A percentile compares a stretch with the other conserved stretches of the same genome.
These are phyloP conservation scores for Populus simonii DNA, from an alignment of 345 rosid species.

Conservation along the genomic window DNA sequence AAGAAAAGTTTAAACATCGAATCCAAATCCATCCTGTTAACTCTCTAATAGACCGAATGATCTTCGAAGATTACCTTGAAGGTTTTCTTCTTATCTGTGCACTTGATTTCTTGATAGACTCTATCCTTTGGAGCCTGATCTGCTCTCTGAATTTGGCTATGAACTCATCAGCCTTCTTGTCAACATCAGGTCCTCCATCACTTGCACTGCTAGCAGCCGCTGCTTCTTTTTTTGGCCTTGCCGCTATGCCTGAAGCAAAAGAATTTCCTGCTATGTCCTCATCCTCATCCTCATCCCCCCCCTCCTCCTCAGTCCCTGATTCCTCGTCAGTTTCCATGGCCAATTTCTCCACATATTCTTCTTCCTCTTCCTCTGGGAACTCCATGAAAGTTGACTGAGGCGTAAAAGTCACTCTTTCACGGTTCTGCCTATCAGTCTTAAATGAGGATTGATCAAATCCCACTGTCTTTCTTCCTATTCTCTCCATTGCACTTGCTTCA, in stretches of 20 bases:
- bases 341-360: slow-evolving; percentile 31
- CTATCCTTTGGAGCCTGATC: slow-evolving; percentile 93
- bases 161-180: slow-evolving; percentile 93
- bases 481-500: not conserved
- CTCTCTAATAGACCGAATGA: not conserved
- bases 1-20: not conserved
- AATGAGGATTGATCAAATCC: slow-evolving; percentile 26
- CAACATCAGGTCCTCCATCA: slow-evolving; percentile 75
- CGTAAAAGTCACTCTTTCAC: slow-evolving; percentile 8
- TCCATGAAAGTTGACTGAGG: slow-evolving; percentile 33
- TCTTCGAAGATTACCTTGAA: slow-evolving; percentile 3
- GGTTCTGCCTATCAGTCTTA: slow-evolving; percentile 21
- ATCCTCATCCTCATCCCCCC: slow-evolving; percentile 10
- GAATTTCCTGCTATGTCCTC: slow-evolving; percentile 17
- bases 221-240: slow-evolving; percentile 18
- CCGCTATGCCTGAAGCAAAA: not conserved
- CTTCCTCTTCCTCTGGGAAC: slow-evolving; percentile 23
- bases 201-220: slow-evolving; percentile 22
- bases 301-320: slow-evolving; percentile 31
- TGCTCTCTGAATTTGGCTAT: slow-evolving; percentile 99
- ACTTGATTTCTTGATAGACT: slow-evolving; percentile 54
- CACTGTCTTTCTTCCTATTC: slow-evolving; percentile 9
- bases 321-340: slow-evolving; percentile 33
- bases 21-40: slow-evolving; percentile 5
- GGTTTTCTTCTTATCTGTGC: slow-evolving; percentile 13